These are phyloP conservation scores for Dunaliella primolecta DNA, from an alignment of 139 green algal genomes.

Conservation along the genomic window DNA sequence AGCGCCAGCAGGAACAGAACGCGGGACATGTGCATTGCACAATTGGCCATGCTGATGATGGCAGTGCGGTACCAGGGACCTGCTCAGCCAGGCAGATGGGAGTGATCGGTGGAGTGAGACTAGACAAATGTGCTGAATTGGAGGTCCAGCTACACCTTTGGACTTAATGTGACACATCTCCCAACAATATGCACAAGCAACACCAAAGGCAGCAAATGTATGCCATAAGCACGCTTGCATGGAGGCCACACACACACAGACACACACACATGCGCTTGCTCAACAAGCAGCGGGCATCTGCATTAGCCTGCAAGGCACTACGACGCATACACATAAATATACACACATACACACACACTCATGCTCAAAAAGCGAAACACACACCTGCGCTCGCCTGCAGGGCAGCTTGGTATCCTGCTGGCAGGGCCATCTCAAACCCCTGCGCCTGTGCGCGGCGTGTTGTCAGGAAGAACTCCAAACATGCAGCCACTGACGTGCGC, in stretches of 20 bases:
- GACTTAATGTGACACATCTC: not conserved
- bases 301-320: too few relatives aligned
- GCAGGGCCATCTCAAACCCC: constrained; percentile 20
- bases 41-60: not conserved
- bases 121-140: too few relatives aligned
- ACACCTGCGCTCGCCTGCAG: not conserved
- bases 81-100: not conserved
- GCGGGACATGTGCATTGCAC: constrained; percentile 29
- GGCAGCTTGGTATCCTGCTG: not conserved
- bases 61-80: not conserved
- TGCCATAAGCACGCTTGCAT: too few relatives aligned
- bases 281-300: too few relatives aligned
- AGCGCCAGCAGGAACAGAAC: constrained; percentile 54
- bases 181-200: not conserved
- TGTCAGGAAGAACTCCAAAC: constrained; percentile 4
- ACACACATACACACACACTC: too few relatives aligned
- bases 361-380: too few relatives aligned
- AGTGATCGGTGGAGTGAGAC: too few relatives aligned
- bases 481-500: not conserved
- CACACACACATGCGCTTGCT: too few relatives aligned
- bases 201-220: too few relatives aligned
- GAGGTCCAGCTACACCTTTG: not conserved
- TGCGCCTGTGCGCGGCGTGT: constrained; percentile 7
- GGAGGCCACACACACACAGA: too few relatives aligned
- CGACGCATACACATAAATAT: too few relatives aligned